A percentile compares a stretch with the other conserved stretches of the same genome.
phyloP scores from a whole-genome alignment of 164 flowering plant genomes.

The Nymphaea colorata region DNA sequence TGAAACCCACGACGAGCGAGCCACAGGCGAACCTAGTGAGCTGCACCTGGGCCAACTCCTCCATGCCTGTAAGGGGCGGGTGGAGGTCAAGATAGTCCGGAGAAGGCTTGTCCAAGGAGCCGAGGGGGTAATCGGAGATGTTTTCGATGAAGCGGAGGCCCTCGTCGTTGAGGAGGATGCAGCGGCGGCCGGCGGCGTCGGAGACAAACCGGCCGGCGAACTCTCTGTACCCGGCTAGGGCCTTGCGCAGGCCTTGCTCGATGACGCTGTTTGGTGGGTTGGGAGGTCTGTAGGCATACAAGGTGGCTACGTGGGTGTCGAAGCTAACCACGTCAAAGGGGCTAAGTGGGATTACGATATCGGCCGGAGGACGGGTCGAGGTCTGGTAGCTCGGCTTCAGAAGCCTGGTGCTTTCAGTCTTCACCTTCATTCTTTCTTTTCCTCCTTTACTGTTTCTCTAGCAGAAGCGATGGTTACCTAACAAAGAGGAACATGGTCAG shows the following conservation, averaged over 20 bases:
- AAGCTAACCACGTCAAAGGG: slow-evolving; percentile 21
- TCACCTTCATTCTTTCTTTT: slow-evolving; percentile 13
- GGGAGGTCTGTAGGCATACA: slow-evolving; percentile 13
- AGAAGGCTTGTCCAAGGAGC: slow-evolving; percentile 3
- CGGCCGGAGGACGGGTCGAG: slow-evolving; percentile 8
- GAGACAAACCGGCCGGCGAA: slow-evolving; percentile 10
- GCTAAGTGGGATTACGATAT: slow-evolving; percentile 9
- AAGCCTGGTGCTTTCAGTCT: slow-evolving; percentile 12
- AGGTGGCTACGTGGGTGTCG: slow-evolving; percentile 13
- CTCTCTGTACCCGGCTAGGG: slow-evolving; percentile 5
- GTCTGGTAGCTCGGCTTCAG: slow-evolving; percentile 17
- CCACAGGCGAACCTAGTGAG: slow-evolving; percentile 27
- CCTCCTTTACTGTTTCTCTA: neutral
- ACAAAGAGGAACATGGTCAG: too few species aligned
- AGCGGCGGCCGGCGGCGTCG: neutral
- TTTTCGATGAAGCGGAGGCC: slow-evolving; percentile 11
- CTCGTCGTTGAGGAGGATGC: slow-evolving; percentile 11
- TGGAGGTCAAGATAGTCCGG: slow-evolving; percentile 10
- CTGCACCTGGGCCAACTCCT: slow-evolving; percentile 21
- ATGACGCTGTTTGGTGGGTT: slow-evolving; percentile 3
- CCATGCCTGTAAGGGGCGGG: slow-evolving; percentile 14
- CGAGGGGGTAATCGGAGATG: slow-evolving; percentile 6
- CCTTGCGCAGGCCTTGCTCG: slow-evolving; percentile 9
- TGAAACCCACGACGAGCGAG: slow-evolving; percentile 19
- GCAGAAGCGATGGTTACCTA: neutral